These are phyloP conservation scores for Sutorius eximius DNA, from an alignment of 1,284 basidiomycete species.

Conservation along the genomic window DNA sequence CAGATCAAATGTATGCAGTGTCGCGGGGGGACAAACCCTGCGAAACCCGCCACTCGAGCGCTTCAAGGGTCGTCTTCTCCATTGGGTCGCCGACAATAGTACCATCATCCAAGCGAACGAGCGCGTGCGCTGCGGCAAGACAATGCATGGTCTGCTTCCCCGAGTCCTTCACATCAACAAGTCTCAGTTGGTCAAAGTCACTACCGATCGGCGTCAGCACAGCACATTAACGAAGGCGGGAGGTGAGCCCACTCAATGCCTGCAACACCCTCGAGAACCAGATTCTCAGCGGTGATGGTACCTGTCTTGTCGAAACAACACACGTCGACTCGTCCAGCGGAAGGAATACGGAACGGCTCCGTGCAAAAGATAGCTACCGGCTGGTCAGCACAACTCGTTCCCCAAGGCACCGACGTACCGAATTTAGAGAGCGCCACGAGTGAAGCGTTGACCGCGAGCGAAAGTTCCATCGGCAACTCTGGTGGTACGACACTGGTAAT, in stretches of 20 bases:
- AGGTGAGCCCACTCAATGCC: constrained; percentile 71
- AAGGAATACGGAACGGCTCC: constrained; percentile 95
- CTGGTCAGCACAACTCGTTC: not conserved
- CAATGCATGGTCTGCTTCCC: constrained; percentile 81
- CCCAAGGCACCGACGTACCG: constrained; percentile 47
- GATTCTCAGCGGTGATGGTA: constrained; percentile 91
- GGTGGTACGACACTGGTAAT: constrained; percentile 95
- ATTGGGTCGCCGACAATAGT: constrained; percentile 97
- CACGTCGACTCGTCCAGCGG: constrained; percentile 89
- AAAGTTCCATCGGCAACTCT: constrained; percentile 94
- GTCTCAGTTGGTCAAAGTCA: constrained; percentile 56
- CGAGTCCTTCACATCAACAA: constrained; percentile 79
- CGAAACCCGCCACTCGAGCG: constrained; percentile 85
- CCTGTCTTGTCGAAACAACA: constrained; percentile 99
- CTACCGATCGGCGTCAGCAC: constrained; percentile 37
- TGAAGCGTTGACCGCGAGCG: constrained; percentile 91
- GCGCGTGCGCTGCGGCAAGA: constrained; percentile 92
- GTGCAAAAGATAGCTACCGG: constrained; percentile 90
- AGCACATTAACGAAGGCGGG: not conserved
- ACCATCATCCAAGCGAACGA: constrained; percentile 92
- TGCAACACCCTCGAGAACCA: constrained; percentile 91
- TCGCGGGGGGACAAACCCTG: constrained; percentile 51
- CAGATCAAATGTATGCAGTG: not conserved
- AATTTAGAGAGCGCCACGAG: constrained; percentile 91
- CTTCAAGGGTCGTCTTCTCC: constrained; percentile 96